Evolutionary conservation across 2,329 filamentous ascomycete species (phyloP).

Genomic region (Malbranchea zuffiana): DNA sequence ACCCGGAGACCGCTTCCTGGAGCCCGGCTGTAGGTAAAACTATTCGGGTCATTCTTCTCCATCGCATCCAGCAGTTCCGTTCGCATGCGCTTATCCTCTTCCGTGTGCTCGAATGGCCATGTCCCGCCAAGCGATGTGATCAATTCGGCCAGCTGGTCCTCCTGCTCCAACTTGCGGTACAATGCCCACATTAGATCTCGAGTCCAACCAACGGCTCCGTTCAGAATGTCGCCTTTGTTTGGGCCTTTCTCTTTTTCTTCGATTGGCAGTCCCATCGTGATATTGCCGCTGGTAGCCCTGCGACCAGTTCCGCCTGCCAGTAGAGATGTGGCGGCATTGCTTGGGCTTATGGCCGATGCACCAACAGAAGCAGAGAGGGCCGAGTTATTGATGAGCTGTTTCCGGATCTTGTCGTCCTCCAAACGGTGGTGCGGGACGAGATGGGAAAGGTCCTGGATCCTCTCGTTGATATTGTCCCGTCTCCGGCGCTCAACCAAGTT

Average conservation of each 20-base stretch:
- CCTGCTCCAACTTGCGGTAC: constrained; percentile 76
- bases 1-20: constrained; percentile 79
- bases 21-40: constrained; percentile 74
- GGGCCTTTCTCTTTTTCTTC: constrained; percentile 98
- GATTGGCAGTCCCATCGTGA: constrained; percentile 81
- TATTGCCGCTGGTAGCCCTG: constrained; percentile 68
- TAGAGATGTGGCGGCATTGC: constrained; percentile 61
- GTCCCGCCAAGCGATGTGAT: constrained; percentile 61
- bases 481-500: constrained; percentile 91
- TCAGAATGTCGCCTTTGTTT: constrained; percentile 97
- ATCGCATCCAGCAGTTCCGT: constrained; percentile 82
- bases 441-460: constrained; percentile 91
- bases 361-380: constrained; percentile 74
- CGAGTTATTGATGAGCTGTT: constrained; percentile 85
- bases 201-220: constrained; percentile 93
- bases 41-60: constrained; percentile 61
- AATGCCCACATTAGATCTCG: constrained; percentile 96
- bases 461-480: constrained; percentile 96
- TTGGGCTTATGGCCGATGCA: constrained; percentile 52
- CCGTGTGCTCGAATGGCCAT: constrained; percentile 71
- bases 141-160: constrained; percentile 71
- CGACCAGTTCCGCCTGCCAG: constrained; percentile 75
- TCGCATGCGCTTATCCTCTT: constrained; percentile 93
- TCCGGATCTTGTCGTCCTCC: constrained; percentile 93
- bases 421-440: constrained; percentile 84